Percentiles rank a stretch among this genome's conserved stretches.
Conservation (phyloP, 2,329 filamentous ascomycete species). For the Neofusicoccum ribis region DNA sequence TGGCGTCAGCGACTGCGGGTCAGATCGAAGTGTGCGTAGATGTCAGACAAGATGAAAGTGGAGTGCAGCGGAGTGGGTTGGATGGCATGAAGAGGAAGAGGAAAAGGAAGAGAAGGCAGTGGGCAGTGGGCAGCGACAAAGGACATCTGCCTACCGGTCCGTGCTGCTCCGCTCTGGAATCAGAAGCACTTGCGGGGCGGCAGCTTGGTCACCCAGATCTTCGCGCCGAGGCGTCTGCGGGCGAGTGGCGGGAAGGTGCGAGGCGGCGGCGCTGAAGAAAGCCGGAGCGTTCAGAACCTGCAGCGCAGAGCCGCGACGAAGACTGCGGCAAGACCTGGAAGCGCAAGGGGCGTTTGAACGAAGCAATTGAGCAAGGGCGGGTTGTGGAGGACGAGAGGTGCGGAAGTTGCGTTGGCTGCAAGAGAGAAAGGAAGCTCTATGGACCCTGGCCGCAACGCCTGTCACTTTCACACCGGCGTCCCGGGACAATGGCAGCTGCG, state of each 20-base stretch:
- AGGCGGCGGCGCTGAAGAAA: not conserved
- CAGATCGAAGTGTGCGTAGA: constrained; percentile 15
- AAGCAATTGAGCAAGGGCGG: not conserved
- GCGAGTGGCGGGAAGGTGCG: not conserved
- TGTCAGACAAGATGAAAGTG: constrained; percentile 15
- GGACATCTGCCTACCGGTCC: not conserved
- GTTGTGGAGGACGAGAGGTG: not conserved
- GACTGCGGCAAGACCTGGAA: not conserved
- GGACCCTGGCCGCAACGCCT: not conserved
- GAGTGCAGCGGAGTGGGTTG: constrained; percentile 5
- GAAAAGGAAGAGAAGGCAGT: constrained; percentile 16
- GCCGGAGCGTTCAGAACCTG: not conserved
- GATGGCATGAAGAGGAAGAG: constrained; percentile 16
- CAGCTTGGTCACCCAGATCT: not conserved
- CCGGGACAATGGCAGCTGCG: not conserved
- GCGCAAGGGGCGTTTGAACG: not conserved
- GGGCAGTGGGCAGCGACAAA: not conserved
- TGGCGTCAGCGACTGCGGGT: constrained; percentile 2
- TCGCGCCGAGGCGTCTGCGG: not conserved
- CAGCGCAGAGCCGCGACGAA: not conserved
- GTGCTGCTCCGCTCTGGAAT: not conserved
- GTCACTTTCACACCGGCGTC: not conserved
- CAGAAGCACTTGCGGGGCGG: not conserved
- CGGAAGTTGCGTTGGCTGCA: not conserved
- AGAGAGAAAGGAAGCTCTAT: not conserved